A percentile compares a stretch with the other conserved stretches of the same genome.
phyloP scores from a whole-genome alignment of 495 filamentous ascomycete species.

The Hypoxylon trugodes region DNA sequence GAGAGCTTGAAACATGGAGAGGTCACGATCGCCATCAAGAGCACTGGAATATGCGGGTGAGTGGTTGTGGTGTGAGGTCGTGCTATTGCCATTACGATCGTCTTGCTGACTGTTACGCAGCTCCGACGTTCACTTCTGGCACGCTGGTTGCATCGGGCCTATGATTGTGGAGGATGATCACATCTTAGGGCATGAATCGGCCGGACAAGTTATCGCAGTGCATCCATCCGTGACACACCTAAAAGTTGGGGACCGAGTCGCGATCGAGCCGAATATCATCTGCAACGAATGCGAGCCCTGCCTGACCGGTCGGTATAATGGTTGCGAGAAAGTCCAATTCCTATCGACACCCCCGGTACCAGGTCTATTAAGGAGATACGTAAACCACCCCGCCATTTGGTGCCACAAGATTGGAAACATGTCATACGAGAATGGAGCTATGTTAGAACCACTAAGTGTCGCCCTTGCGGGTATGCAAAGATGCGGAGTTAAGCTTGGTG shows the following conservation, averaged over 20 bases:
- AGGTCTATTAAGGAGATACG: constrained; percentile 88
- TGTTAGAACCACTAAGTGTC: constrained; percentile 87
- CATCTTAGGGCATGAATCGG: constrained; percentile 92
- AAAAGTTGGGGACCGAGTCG: constrained; percentile 84
- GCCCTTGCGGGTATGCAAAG: constrained; percentile 85
- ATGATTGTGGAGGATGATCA: constrained; percentile 91
- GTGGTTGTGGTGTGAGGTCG: constrained; percentile 35
- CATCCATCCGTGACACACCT: constrained; percentile 80
- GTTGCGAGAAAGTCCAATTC: constrained; percentile 84
- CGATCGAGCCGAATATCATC: constrained; percentile 90
- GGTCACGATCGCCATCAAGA: constrained; percentile 84
- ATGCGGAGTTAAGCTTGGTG: constrained; percentile 78
- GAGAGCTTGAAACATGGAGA: constrained; percentile 78
- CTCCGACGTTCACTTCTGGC: constrained; percentile 96
- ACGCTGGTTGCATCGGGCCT: constrained; percentile 88
- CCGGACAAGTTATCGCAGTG: constrained; percentile 81
- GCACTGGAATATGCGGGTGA: constrained; percentile 93
- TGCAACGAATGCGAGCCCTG: constrained; percentile 90
- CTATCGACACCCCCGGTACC: constrained; percentile 88
- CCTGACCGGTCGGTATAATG: constrained; percentile 90
- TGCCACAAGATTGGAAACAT: constrained; percentile 92
- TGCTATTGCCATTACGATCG: constrained; percentile 18
- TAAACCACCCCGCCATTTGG: constrained; percentile 91
- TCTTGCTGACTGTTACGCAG: constrained; percentile 54
- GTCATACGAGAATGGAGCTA: constrained; percentile 86